Base-by-base conservation (phyloP, 306 rosid genomes). In the Oemleria cerasiformis region DNA sequence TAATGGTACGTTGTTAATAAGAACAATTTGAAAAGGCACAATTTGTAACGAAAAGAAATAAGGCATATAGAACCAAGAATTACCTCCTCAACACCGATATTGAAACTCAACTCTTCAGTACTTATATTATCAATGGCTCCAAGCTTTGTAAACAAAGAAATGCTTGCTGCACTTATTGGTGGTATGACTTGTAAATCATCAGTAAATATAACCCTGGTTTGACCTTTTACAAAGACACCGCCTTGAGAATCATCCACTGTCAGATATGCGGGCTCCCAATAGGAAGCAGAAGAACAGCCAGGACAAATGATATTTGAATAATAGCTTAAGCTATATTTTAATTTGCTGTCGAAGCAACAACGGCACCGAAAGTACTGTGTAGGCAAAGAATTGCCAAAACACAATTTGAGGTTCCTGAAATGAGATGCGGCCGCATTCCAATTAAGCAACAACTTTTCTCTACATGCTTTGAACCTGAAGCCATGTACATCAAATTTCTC, bases 111-210 rank as follows among this genome's bases (percentile, higher is more conserved):
- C 43, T 63, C 64, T 6, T 63, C 63, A 3, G 21, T 23, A 14
- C 17, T n/a, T 13, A 15, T 23, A 43, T 0, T 14, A 39, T 73
- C 63, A 3, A 15, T 63, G 70, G 43, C 25, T 2, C 72, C 72
- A 43, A 43, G 71, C 58, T 55, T 64, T 0, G 78, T 16, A 56
- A 65, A 42, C 0, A 75, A 38, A 17, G 68, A 58, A 36, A 39
- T 47, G 61, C 36, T 48, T 2, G 41, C 14, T 5, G 42, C 47
- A 50, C 10, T 38, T 21, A 44, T n/a, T 8, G 51, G 17, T 8
- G 8, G 40, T 2, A 67, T 6, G 8, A 75, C 73, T 21, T 47
- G 67, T 47, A 75, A 67, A 60, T 67, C 68, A 75, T 75, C 79
- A 6, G 11, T 48, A 36, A 75, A 15, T 36, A 67, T 38, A 16